Base-by-base conservation (phyloP, 129 eudicot species). In the Saussurea involucrata region DNA sequence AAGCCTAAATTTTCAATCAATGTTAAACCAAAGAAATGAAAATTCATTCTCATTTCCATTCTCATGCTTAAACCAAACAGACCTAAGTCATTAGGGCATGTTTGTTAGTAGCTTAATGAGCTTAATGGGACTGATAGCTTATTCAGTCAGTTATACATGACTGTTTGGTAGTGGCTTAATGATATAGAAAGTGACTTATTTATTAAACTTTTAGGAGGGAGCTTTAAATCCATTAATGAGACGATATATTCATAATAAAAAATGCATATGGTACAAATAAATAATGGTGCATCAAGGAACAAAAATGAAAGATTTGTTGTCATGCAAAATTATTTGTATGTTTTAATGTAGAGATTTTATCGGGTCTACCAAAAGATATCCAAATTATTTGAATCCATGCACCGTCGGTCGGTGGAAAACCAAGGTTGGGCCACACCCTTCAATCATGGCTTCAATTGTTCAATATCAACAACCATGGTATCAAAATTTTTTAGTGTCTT, bases 361-460 rank as follows among this genome's bases (percentile, higher is more conserved):
- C 57, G 76, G 80, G 80, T 80, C 84, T 74, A 74, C 84, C 68
- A 66, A 11, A 74, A 80, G 84, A 80, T 80, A 68, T 36, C 55
- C 22, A 37, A 73, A 80, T 74, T 74, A 74, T 74, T 68, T 67
- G 76, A 65, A 74, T 74, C 57, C 76, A 74, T 74, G 46, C 71
- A 10, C 58, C 75, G 66, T 80, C 79, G 84, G 84, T 80, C 27
- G 28, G 28, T 20, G 65, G 65, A 22, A 53, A 74, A 31, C 80
- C 27, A 67, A 24, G 79, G 67, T 74, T 74, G 80, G 84, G 21
- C 80, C 78, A 34, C 55, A 44, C 10, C 9, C 22, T 68, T 55
- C 21, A 73, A 72, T 80, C 4, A 80, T 80, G 74, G 78, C 22
- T 73, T 40, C 79, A 66, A 49, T 15, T 15, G 20, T 15, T 49